Evolutionary conservation across 2,329 filamentous ascomycete species (phyloP).

Genomic region (Pseudogymnoascus sp.): DNA sequence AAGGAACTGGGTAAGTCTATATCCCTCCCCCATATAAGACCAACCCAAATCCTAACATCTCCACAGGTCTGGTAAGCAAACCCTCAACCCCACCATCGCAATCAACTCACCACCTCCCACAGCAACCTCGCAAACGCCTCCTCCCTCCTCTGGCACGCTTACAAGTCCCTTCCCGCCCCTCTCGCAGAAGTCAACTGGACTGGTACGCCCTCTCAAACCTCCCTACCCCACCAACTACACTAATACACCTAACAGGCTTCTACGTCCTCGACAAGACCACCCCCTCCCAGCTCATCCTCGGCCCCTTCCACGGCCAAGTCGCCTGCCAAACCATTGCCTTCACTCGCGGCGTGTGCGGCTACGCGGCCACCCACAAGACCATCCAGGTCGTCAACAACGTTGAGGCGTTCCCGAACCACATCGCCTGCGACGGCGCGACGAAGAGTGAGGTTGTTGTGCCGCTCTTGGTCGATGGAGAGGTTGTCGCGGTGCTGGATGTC

Average conservation of each 20-base stretch:
- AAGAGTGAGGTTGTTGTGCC: slow-evolving; percentile 78
- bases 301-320: slow-evolving; percentile 71
- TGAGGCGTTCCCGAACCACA: slow-evolving; percentile 67
- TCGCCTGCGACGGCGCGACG: slow-evolving; percentile 70
- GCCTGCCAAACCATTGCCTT: slow-evolving; percentile 73
- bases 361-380: slow-evolving; percentile 49
- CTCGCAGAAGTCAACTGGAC: slow-evolving; percentile 69
- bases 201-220: slow-evolving; percentile 34
- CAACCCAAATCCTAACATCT: slow-evolving; percentile 8
- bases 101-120: slow-evolving; percentile 2
- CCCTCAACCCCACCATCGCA: neutral
- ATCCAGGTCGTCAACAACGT: slow-evolving; percentile 67
- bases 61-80: slow-evolving; percentile 35
- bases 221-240: neutral
- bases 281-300: slow-evolving; percentile 55
- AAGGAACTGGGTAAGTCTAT: slow-evolving; percentile 62
- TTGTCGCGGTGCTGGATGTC: slow-evolving; percentile 71
- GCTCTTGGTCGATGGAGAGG: slow-evolving; percentile 34
- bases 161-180: slow-evolving; percentile 61
- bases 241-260: slow-evolving; percentile 47
- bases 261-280: slow-evolving; percentile 53
- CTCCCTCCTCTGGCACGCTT: slow-evolving; percentile 71
- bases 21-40: neutral
- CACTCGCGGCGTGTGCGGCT: slow-evolving; percentile 66
- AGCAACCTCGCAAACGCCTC: slow-evolving; percentile 72